phyloP scores from a whole-genome alignment of 495 filamentous ascomycete genomes.

The Glonium stellatum region DNA sequence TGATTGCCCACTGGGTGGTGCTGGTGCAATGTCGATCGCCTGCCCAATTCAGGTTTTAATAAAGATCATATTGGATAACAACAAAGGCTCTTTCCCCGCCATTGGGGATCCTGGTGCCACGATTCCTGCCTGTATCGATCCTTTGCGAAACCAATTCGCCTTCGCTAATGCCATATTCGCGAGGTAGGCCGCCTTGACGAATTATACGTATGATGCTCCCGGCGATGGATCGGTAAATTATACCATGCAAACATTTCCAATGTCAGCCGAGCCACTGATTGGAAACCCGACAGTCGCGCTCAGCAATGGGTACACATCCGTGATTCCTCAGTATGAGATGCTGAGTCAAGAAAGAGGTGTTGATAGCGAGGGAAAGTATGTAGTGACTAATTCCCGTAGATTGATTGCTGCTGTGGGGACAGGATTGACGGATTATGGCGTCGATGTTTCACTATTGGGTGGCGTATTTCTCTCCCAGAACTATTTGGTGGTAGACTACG shows the following conservation, averaged over 20 bases:
- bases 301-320: conserved; percentile 2
- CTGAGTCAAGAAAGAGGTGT: neutral
- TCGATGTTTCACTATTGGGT: conserved; percentile 1
- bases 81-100: neutral
- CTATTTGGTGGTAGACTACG: conserved; percentile 5
- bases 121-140: conserved; percentile 1
- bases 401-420: neutral
- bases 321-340: conserved; percentile 4
- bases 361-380: neutral
- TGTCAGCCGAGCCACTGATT: conserved; percentile 2
- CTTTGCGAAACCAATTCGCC: neutral
- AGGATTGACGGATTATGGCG: conserved; percentile 1
- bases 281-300: neutral
- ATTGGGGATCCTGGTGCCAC: neutral
- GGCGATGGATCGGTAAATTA: neutral
- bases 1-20: neutral
- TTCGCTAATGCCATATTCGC: neutral
- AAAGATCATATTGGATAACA: neutral
- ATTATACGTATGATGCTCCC: neutral
- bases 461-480: conserved; percentile 5
- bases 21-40: neutral
- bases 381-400: neutral
- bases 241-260: conserved; percentile 1
- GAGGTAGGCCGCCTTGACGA: neutral
- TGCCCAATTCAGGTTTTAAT: conserved; percentile 1